Conservation (phyloP, 176 grass and related monocot genomes). For the Cenchrus americanus region DNA sequence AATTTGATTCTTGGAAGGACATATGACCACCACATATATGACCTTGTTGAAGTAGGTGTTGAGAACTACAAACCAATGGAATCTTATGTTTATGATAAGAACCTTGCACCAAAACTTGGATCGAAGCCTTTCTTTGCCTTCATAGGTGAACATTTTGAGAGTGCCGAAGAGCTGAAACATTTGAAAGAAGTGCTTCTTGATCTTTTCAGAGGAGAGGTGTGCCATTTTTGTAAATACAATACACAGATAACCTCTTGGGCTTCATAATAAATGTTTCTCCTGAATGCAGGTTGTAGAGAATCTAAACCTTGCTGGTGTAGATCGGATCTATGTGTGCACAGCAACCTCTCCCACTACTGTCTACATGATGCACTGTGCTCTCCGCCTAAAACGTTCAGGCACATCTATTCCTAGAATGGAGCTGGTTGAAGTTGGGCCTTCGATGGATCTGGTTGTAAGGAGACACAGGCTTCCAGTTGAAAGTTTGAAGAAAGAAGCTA, state of each 20-base stretch:
- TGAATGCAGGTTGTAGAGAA: conserved; percentile 84
- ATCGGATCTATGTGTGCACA: conserved; percentile 81
- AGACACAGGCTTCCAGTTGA: conserved; percentile 68
- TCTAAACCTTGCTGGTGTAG: conserved; percentile 83
- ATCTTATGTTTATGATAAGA: conserved; percentile 84
- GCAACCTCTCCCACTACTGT: conserved; percentile 74
- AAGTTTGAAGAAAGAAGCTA: conserved; percentile 80
- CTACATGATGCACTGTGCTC: conserved; percentile 84
- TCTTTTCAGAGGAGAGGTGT: conserved; percentile 90
- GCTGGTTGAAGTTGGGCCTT: conserved; percentile 92
- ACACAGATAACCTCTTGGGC: not conserved
- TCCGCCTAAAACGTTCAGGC: conserved; percentile 79
- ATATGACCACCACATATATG: conserved; percentile 95
- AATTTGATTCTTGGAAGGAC: conserved; percentile 86
- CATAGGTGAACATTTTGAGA: conserved; percentile 87
- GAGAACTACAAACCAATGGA: conserved; percentile 85
- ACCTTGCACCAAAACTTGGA: conserved; percentile 74
- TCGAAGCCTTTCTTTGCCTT: conserved; percentile 96
- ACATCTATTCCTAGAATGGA: conserved; percentile 86
- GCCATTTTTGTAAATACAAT: conserved; percentile 21
- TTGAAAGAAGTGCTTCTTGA: conserved; percentile 94
- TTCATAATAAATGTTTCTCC: conserved; percentile 27
- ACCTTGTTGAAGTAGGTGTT: conserved; percentile 93
- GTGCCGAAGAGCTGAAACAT: conserved; percentile 77
- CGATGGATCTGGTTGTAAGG: conserved; percentile 82